Percentiles rank a stretch among this genome's conserved stretches.
These are phyloP conservation scores for Dryadomyces quercus-mongolicae DNA, from an alignment of 2,329 filamentous ascomycete species.

Conservation along the genomic window DNA sequence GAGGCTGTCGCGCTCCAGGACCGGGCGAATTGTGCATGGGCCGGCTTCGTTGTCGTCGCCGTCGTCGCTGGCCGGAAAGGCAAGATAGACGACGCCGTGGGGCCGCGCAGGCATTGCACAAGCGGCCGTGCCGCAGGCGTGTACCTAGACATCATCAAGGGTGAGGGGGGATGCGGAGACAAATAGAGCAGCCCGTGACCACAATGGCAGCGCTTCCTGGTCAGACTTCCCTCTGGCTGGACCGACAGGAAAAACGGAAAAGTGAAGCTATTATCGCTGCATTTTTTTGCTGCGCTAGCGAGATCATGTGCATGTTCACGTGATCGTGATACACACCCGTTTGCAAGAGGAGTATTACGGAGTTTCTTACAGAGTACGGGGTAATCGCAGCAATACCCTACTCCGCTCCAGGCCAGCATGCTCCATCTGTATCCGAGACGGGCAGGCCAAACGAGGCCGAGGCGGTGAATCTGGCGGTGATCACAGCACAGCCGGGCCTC, in stretches of 20 bases:
- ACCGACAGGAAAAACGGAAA: background rate
- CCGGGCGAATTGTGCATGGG: no score
- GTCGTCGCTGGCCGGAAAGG: background rate
- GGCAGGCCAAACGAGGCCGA: background rate
- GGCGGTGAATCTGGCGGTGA: background rate
- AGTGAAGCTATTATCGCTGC: background rate
- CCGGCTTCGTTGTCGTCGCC: background rate
- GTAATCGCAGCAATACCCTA: no score
- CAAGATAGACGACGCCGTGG: background rate
- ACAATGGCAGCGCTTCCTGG: background rate
- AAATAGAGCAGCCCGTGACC: background rate
- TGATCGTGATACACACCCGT: background rate
- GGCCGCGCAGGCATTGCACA: slow-evolving; percentile 9
- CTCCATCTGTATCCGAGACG: no score
- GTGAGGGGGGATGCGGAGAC: background rate
- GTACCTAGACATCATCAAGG: slow-evolving; percentile 8
- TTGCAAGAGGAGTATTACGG: background rate
- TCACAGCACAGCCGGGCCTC: no score
- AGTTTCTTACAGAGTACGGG: no score
- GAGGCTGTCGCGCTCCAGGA: background rate
- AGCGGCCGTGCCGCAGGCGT: slow-evolving; percentile 12
- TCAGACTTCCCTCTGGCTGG: no score
- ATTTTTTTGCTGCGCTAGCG: background rate
- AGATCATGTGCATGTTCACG: background rate
- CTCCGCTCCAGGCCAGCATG: no score